These are phyloP conservation scores for Mycena vulgaris DNA, from an alignment of 768 basidiomycete genomes.

Conservation along the genomic window DNA sequence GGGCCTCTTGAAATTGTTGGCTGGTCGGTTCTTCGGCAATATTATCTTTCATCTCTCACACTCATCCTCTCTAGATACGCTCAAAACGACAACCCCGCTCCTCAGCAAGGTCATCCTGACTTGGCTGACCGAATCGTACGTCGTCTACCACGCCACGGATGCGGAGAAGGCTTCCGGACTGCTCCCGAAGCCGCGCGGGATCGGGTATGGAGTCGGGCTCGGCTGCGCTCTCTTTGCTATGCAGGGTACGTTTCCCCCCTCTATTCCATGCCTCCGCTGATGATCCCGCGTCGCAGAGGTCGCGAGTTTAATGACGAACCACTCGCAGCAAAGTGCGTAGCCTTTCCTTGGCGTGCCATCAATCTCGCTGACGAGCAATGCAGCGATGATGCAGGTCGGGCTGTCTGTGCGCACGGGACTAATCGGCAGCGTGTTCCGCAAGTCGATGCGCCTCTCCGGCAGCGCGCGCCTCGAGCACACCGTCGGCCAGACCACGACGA, in stretches of 20 bases:
- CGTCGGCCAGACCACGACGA: constrained; percentile 78
- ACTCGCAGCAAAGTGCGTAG: constrained; percentile 57
- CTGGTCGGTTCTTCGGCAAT: constrained; percentile 51
- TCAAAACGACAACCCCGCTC: constrained; percentile 58
- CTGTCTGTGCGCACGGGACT: constrained; percentile 62
- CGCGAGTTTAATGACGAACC: constrained; percentile 62
- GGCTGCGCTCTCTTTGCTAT: constrained; percentile 71
- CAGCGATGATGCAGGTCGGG: constrained; percentile 64
- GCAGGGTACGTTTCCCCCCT: constrained; percentile 52
- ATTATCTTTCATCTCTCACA: no score
- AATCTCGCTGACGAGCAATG: neutral
- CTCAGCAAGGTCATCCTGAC: constrained; percentile 72
- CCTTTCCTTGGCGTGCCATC: constrained; percentile 43
- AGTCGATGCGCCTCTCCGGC: constrained; percentile 77
- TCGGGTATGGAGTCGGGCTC: constrained; percentile 76
- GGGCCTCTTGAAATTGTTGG: constrained; percentile 63
- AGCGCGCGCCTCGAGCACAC: constrained; percentile 70
- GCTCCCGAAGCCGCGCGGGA: constrained; percentile 57
- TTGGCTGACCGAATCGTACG: constrained; percentile 69
- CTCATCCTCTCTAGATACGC: neutral
- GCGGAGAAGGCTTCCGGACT: constrained; percentile 53
- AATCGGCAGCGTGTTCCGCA: constrained; percentile 70
- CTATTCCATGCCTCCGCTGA: neutral
- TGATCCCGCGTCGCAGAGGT: constrained; percentile 60
- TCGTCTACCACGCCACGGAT: constrained; percentile 54